phyloP scores from a whole-genome alignment of 208 protist genomes.

The Leishmania major region DNA sequence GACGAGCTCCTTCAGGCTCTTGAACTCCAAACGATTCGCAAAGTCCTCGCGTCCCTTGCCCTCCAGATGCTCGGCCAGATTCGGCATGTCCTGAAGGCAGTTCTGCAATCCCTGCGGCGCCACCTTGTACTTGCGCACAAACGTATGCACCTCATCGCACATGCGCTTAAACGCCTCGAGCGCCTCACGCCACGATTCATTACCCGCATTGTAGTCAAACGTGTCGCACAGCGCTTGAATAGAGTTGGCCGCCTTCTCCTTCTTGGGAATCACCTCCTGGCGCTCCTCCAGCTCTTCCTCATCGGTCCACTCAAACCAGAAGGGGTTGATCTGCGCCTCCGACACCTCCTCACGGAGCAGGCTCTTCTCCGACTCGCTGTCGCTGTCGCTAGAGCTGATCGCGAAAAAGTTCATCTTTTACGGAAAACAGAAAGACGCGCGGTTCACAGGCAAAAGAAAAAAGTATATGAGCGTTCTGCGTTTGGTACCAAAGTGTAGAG shows the following conservation, averaged over 20 bases:
- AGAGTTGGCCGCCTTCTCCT: constrained; percentile 57
- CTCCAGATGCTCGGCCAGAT: constrained; percentile 51
- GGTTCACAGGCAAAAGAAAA: constrained; percentile 2
- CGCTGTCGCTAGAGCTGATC: constrained; percentile 60
- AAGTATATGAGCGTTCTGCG: neutral
- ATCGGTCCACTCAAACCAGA: constrained; percentile 81
- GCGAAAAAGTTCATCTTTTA: constrained; percentile 36
- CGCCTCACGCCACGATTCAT: constrained; percentile 35
- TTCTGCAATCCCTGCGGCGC: constrained; percentile 43
- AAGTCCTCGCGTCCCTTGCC: constrained; percentile 52
- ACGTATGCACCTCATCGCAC: constrained; percentile 20
- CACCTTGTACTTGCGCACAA: constrained; percentile 50
- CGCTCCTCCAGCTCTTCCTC: constrained; percentile 73
- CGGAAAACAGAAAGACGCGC: neutral
- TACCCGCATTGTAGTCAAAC: constrained; percentile 60
- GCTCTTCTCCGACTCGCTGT: constrained; percentile 54
- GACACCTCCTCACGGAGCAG: constrained; percentile 46
- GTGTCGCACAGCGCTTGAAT: constrained; percentile 57
- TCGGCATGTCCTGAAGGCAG: constrained; percentile 53
- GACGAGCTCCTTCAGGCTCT: constrained; percentile 59
- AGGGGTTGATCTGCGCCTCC: constrained; percentile 62
- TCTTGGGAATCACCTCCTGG: constrained; percentile 50
- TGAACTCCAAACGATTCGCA: constrained; percentile 45
- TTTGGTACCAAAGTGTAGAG: neutral
- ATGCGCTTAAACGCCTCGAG: constrained; percentile 46